Evolutionary conservation across 2,329 filamentous ascomycete genomes (phyloP).

Genomic region (Myriosclerotinia duriaeana): DNA sequence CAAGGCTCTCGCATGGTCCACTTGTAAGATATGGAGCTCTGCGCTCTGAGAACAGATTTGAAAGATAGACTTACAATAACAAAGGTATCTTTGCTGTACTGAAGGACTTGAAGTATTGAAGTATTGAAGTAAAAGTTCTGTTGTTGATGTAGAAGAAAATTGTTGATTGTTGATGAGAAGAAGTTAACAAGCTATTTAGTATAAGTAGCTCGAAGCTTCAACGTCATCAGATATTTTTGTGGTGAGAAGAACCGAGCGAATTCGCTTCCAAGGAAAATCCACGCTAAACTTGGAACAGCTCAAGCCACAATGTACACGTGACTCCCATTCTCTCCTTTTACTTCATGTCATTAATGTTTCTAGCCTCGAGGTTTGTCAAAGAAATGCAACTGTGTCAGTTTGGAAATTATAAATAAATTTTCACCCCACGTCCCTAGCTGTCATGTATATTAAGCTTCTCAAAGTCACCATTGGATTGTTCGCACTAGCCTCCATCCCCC

Average conservation of each 20-base stretch:
- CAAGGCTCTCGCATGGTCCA: background rate
- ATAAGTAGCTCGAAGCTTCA: conserved; percentile 25
- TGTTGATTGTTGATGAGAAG: background rate
- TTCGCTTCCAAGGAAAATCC: conserved; percentile 24
- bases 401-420: background rate
- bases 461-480: too few relatives aligned
- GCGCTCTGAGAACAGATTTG: background rate
- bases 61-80: conserved; percentile 14
- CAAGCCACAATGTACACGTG: background rate
- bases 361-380: background rate
- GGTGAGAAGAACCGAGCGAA: conserved; percentile 13
- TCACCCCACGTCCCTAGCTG: background rate
- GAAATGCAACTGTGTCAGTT: background rate
- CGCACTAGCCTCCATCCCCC: background rate
- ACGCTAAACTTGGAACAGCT: conserved; percentile 14
- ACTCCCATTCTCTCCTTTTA: background rate
- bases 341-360: background rate
- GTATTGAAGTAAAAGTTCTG: too few relatives aligned
- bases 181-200: conserved; percentile 17
- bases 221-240: conserved; percentile 26
- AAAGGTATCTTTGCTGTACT: background rate
- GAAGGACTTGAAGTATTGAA: background rate
- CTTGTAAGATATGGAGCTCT: background rate
- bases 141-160: conserved; percentile 6
- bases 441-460: background rate